Percentiles rank a stretch among this genome's conserved stretches.
Conservation (phyloP, 345 rosid species). For the Corymbia maculata region DNA sequence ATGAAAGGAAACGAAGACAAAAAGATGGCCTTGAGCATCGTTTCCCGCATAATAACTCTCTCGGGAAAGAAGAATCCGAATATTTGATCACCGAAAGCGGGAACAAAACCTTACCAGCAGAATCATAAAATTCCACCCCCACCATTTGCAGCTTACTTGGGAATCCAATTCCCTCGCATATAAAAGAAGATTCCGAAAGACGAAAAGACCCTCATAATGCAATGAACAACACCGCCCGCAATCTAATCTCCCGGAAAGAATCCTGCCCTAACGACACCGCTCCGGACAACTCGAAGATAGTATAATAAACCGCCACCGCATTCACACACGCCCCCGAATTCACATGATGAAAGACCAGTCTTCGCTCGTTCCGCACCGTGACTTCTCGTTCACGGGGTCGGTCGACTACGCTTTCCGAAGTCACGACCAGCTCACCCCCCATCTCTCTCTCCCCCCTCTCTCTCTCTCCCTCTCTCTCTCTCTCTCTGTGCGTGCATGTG, state of each 20-base stretch:
- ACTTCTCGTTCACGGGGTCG: neutral
- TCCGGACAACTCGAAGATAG: neutral
- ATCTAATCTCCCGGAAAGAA: neutral
- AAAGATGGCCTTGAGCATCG: neutral
- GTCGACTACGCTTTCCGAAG: slow-evolving; percentile 1
- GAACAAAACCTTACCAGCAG: neutral
- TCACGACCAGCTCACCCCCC: neutral
- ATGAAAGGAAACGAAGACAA: neutral
- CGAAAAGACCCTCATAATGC: neutral
- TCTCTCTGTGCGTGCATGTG: neutral
- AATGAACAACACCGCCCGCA: neutral
- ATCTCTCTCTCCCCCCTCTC: neutral
- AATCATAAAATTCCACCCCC: neutral
- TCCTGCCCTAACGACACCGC: neutral
- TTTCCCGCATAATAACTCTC: neutral
- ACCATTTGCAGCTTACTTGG: neutral
- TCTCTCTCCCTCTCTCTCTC: neutral
- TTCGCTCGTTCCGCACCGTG: neutral
- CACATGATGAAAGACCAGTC: neutral
- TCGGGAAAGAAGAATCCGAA: neutral
- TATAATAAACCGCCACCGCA: neutral
- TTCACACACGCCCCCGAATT: neutral
- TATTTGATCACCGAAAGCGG: neutral
- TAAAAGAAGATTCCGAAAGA: neutral
- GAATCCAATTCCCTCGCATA: neutral